Conservation (phyloP, 140 eudicot species). For the Erigeron philadelphicus region DNA sequence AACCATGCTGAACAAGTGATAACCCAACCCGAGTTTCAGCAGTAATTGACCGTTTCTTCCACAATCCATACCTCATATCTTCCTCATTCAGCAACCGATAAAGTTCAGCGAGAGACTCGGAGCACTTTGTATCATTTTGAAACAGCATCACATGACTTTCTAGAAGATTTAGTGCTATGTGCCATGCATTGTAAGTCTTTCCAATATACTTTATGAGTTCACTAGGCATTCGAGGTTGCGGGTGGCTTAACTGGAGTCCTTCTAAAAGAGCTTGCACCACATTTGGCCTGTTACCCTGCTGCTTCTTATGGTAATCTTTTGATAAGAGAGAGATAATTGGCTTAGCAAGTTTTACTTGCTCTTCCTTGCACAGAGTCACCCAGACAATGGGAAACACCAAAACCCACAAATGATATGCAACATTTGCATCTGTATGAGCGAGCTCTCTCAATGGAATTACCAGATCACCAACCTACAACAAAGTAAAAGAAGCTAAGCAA, state of each 20-base stretch:
- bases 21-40: slow-evolving; percentile 95
- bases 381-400: slow-evolving; percentile 98
- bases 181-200: slow-evolving; percentile 98
- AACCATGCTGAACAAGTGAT: slow-evolving; percentile 98
- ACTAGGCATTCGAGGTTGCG: slow-evolving; percentile 99
- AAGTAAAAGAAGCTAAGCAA: slow-evolving; percentile 18
- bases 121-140: slow-evolving; percentile 79
- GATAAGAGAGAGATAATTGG: slow-evolving; percentile 90
- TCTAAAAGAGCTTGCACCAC: slow-evolving; percentile 98
- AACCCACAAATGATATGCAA: slow-evolving; percentile 97
- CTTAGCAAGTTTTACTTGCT: slow-evolving; percentile 92
- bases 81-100: slow-evolving; percentile 94
- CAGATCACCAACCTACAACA: slow-evolving; percentile 82
- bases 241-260: slow-evolving; percentile 98
- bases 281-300: slow-evolving; percentile 89
- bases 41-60: slow-evolving; percentile 86
- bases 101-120: slow-evolving; percentile 97
- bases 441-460: slow-evolving; percentile 84
- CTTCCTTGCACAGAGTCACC: slow-evolving; percentile 96
- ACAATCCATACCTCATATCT: slow-evolving; percentile 96
- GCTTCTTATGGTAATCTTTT: slow-evolving; percentile 92
- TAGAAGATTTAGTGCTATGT: slow-evolving; percentile 76
- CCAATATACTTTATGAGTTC: slow-evolving; percentile 93
- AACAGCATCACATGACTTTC: slow-evolving; percentile 96
- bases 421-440: slow-evolving; percentile 95